Evolutionary conservation across 352 stramenopile genomes (phyloP), one percentile per base, ranked within the genome.

Genomic region (Globisporangium middletonii): DNA sequence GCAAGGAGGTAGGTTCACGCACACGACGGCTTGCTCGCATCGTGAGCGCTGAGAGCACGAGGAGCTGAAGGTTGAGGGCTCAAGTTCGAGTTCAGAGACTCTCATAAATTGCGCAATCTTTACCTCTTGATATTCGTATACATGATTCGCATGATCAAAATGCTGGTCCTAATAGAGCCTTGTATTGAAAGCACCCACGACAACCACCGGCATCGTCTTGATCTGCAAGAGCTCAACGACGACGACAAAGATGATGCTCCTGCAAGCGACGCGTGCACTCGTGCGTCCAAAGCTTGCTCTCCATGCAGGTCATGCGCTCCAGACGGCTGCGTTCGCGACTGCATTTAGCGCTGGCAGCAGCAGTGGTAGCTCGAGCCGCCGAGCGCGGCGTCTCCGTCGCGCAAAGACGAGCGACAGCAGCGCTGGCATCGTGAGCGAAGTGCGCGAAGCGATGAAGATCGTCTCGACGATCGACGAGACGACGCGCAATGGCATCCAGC

Each of bases 391-490:
- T 9, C 55, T 77, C 52, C 73, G 80, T 13, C 69, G 70, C 59
- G 27, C 62, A 35, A 73, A 76, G 51, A 48, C 66, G 2, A 51
- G 33, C 18, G 68, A 50, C 9, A 46, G 18, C 8, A 26, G 46
- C 57, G 48, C 26, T 7, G 55, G 50, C 16, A 55, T 67, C 7
- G 46, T 75, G 51, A 75, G 51, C 55, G 68, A 75, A 50, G 64
- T 79, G 57, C 61, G 63, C 41, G 63, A 74, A 28, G 63, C 68
- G 9, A 53, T 83, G 47, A 57, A 71, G 28, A 51, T 92, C 46
- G 65, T 92, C 27, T 70, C 71, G 3, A 73, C 71, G 55, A 87
- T 92, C 28, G 67, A 82, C n/a, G 64, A 76, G 7, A 62, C 89
- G 41, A 83, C 78, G 37, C 70, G 73, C 45, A 90, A 78, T n/a